Conservation (phyloP, 2,329 filamentous ascomycete species). For the Hypoxylon sp. region DNA sequence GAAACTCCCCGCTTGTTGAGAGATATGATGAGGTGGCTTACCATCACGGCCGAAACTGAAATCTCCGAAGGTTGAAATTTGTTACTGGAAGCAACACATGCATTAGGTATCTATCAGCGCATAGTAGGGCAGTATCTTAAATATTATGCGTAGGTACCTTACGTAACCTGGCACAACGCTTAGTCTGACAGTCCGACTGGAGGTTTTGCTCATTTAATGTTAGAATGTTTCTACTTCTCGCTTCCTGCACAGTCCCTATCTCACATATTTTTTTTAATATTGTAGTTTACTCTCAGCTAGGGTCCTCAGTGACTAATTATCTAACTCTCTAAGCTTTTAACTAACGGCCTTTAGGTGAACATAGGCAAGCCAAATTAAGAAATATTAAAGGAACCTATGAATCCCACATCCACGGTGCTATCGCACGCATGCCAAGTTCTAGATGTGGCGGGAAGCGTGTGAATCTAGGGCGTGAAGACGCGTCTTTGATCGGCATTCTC, state of each 20-base stretch:
- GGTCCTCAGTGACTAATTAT: neutral
- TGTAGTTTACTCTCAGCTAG: neutral
- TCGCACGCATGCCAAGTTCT: neutral
- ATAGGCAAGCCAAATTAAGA: neutral
- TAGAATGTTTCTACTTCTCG: too few relatives aligned
- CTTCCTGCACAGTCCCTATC: neutral
- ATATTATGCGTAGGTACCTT: too few relatives aligned
- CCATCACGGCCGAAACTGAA: neutral
- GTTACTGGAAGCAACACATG: neutral
- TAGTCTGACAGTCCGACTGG: too few relatives aligned
- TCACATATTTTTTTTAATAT: neutral
- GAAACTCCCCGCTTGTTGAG: slow-evolving; percentile 1
- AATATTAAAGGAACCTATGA: neutral
- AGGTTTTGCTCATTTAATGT: too few relatives aligned
- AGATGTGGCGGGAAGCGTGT: neutral
- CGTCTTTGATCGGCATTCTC: too few relatives aligned
- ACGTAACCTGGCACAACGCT: too few relatives aligned
- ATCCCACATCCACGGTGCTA: neutral
- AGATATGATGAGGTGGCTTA: slow-evolving; percentile 13
- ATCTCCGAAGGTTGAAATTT: neutral
- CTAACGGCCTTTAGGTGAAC: neutral
- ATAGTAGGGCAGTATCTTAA: too few relatives aligned
- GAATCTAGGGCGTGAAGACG: too few relatives aligned
- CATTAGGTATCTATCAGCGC: too few relatives aligned
- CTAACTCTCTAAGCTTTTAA: neutral